These are phyloP conservation scores for Phytomonas francai DNA, from an alignment of 208 protist species.

Conservation along the genomic window DNA sequence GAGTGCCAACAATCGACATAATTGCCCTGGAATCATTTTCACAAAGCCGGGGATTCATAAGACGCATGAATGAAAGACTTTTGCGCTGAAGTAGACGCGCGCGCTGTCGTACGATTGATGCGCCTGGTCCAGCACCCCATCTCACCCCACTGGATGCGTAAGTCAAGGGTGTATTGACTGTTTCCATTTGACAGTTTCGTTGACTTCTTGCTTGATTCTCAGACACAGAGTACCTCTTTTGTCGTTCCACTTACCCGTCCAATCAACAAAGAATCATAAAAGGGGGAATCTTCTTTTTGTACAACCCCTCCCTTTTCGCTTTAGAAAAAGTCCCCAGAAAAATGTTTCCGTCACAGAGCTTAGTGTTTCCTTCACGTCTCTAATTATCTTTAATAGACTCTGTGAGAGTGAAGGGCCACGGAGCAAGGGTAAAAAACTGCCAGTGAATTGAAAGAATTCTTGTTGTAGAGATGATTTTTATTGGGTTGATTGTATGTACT, in stretches of 20 bases:
- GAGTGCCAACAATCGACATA: not conserved
- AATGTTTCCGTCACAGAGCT: not conserved
- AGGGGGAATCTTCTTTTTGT: not conserved
- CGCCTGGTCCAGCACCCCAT: not conserved
- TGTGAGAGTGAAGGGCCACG: not conserved
- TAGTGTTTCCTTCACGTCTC: not conserved
- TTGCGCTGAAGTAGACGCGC: not conserved
- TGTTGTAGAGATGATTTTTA: not conserved
- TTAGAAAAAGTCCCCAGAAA: not conserved
- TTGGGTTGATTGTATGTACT: not conserved
- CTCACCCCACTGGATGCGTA: not conserved
- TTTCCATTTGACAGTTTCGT: not conserved
- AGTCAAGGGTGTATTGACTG: not conserved
- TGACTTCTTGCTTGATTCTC: not conserved
- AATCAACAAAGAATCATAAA: not conserved
- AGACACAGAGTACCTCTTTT: not conserved
- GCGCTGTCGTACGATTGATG: not conserved
- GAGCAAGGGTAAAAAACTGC: not conserved
- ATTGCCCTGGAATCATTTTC: not conserved
- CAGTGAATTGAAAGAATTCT: not conserved
- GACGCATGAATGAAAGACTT: not conserved
- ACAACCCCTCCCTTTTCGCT: no score
- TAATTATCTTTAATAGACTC: not conserved
- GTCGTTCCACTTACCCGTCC: not conserved
- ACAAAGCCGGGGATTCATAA: not conserved